phyloP scores from a whole-genome alignment of 2,329 filamentous ascomycete genomes.

The Colletotrichum viniferum region DNA sequence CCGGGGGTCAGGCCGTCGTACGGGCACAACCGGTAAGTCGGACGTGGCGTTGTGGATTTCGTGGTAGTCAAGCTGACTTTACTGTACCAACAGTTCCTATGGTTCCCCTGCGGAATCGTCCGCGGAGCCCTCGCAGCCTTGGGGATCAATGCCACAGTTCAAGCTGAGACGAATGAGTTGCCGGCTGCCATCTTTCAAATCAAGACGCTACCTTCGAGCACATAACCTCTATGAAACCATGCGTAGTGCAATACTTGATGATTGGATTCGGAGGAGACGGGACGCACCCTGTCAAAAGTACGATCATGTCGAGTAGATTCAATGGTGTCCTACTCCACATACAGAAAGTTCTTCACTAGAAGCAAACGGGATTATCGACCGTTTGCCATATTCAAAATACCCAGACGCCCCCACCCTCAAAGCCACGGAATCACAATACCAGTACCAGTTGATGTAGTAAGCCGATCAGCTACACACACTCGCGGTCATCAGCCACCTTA shows the following conservation, averaged over 20 bases:
- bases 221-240: conserved; percentile 42
- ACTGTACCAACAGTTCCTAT: conserved; percentile 74
- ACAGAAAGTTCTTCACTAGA: background rate
- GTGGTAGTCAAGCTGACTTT: background rate
- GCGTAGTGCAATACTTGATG: background rate
- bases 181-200: conserved; percentile 95
- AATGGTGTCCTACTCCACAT: conserved; percentile 1
- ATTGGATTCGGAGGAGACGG: background rate
- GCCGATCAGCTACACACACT: background rate
- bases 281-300: background rate
- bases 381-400: background rate
- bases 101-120: conserved; percentile 93
- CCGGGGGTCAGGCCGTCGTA: conserved; percentile 72
- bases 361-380: background rate
- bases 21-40: conserved; percentile 78
- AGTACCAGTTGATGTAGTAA: background rate
- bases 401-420: background rate
- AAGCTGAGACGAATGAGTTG: conserved; percentile 86
- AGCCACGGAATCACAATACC: background rate
- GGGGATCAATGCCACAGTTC: conserved; percentile 88
- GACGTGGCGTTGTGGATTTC: background rate
- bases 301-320: background rate
- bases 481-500: conserved; percentile 22
- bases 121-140: conserved; percentile 90
- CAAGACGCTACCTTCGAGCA: conserved; percentile 76